Evolutionary conservation across 116 monocot genomes (phyloP).

Genomic region (Papilionanthe hybrid): DNA sequence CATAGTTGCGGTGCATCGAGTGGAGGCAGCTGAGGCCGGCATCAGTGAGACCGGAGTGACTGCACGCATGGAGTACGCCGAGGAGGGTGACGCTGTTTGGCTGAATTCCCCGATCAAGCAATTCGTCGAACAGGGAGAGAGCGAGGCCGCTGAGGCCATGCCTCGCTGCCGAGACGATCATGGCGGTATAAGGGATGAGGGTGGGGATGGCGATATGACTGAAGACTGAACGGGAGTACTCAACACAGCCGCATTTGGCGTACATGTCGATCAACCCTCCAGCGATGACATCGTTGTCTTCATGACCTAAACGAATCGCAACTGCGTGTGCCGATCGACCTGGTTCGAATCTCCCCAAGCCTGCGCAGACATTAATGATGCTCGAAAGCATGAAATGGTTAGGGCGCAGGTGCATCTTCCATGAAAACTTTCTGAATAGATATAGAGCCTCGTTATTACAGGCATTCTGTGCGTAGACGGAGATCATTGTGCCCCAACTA

Average conservation of each 20-base stretch:
- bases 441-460: constrained; percentile 30
- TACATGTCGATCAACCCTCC: constrained; percentile 87
- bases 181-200: constrained; percentile 53
- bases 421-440: constrained; percentile 42
- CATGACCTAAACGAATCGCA: constrained; percentile 31
- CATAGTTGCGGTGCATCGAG: constrained; percentile 39
- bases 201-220: constrained; percentile 29
- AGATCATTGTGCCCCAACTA: constrained; percentile 71
- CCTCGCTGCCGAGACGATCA: constrained; percentile 60
- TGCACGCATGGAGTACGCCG: constrained; percentile 73
- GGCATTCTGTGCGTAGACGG: constrained; percentile 61
- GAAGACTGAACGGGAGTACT: constrained; percentile 54
- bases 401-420: constrained; percentile 16
- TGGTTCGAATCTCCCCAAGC: constrained; percentile 40
- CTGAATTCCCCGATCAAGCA: constrained; percentile 35
- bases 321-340: constrained; percentile 56
- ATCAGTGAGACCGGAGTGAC: constrained; percentile 64
- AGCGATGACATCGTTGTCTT: constrained; percentile 48
- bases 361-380: constrained; percentile 56
- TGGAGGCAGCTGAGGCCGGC: constrained; percentile 44
- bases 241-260: constrained; percentile 67
- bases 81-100: constrained; percentile 76
- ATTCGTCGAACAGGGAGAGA: constrained; percentile 46
- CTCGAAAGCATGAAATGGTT: constrained; percentile 80
- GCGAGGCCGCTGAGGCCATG: constrained; percentile 35